Evolutionary conservation across 164 flowering plant species (phyloP), one percentile per base, ranked within the genome.

Genomic region (Sextonia rubra): DNA sequence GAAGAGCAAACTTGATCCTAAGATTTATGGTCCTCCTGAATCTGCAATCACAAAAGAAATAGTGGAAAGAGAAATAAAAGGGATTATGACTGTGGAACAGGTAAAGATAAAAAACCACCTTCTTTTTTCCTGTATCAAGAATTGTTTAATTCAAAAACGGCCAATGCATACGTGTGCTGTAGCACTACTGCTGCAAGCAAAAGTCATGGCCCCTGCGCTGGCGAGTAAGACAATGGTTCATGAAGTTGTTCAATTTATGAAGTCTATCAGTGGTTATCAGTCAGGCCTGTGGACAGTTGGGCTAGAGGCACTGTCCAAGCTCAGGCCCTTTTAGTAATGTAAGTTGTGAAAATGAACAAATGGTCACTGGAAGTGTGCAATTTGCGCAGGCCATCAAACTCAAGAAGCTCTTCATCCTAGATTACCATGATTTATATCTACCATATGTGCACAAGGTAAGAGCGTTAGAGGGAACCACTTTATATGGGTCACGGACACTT

Each of bases 11-110:
- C 83, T 85, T 22, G 85, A 85, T 47, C 86, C 86, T 0, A 32
- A 80, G 12, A 69, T 83, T 12, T 85, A 85, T 55, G 88, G 86
- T n/a, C 74, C 83, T 17, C 75, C 80, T 0, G 84, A 83, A 64
- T 82, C 85, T 2, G 74, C 69, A n/a, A 77, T 85, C 60, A 83
- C 84, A 1, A 76, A 70, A 23, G 83, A 85, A 47, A 66, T 77
- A 14, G 60, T 85, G 15, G 82, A 83, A 67, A 48, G 60, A 22
- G 64, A 80, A 68, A 76, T 83, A 60, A 74, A 60, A 66, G 82
- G 85, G 26, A 3, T 69, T 64, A 78, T 81, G 77, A 73, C 83
- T 0, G 64, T 82, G 2, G 73, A 81, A 17, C 83, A 85, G 86
- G 88, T 85, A 72, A 65, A 23, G 24, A 70, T 27, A n/a, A 6